phyloP scores from a whole-genome alignment of 1,284 basidiomycete genomes.

The Leccinum griseonigrum region DNA sequence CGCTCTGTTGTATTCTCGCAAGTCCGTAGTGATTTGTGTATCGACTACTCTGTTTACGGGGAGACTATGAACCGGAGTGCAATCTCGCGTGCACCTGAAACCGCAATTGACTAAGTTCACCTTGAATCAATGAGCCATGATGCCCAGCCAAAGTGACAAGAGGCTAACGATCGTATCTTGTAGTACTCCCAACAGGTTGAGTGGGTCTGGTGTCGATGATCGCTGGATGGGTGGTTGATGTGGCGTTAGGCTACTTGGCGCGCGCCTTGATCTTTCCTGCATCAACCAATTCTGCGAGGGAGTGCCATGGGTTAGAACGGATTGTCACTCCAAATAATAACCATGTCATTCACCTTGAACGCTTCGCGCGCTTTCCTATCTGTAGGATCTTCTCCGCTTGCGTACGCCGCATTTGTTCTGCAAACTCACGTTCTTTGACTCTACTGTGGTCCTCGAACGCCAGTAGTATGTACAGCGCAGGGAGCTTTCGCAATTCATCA shows the following conservation, averaged over 20 bases:
- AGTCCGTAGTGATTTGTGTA: too few relatives aligned
- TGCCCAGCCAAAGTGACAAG: too few relatives aligned
- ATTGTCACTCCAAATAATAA: neutral
- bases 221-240: too few relatives aligned
- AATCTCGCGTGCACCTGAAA: too few relatives aligned
- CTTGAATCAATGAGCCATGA: too few relatives aligned
- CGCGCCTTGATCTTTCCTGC: constrained; percentile 74
- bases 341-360: constrained; percentile 63
- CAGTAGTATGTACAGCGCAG: constrained; percentile 84
- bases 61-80: too few relatives aligned
- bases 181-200: too few relatives aligned
- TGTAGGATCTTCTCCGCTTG: constrained; percentile 77
- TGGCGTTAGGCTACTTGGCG: constrained; percentile 71
- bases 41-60: too few relatives aligned
- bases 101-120: too few relatives aligned
- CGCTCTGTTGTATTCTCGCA: too few relatives aligned
- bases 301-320: constrained; percentile 33
- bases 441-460: constrained; percentile 92
- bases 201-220: too few relatives aligned
- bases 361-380: constrained; percentile 87
- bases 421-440: constrained; percentile 84
- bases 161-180: too few relatives aligned
- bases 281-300: constrained; percentile 71
- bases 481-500: constrained; percentile 72
- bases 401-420: constrained; percentile 74